phyloP scores from a whole-genome alignment of 2,329 filamentous ascomycete genomes.

The Fusarium floridanum region DNA sequence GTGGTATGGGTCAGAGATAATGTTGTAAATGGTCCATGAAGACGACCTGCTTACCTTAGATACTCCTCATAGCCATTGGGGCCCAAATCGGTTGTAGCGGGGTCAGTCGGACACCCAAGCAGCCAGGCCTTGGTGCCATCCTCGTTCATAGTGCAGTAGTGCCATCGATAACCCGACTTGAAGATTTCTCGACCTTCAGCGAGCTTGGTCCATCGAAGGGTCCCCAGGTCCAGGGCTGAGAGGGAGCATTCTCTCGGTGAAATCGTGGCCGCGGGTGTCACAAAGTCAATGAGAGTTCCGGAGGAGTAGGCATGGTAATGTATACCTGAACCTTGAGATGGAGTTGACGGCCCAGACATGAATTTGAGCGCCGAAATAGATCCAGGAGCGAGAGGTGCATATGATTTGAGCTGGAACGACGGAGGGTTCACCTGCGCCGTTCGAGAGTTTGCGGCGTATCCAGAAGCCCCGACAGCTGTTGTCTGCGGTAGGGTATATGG shows the following conservation, averaged over 20 bases:
- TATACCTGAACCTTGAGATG: conserved; percentile 88
- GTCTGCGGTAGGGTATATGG: conserved; percentile 64
- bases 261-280: conserved; percentile 90
- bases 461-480: conserved; percentile 68
- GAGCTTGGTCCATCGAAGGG: conserved; percentile 92
- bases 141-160: conserved; percentile 96
- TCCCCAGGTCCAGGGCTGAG: conserved; percentile 87
- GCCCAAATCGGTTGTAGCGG: conserved; percentile 72
- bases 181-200: conserved; percentile 96
- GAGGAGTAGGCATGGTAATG: conserved; percentile 98
- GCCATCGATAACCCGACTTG: conserved; percentile 92
- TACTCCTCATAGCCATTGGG: conserved; percentile 87
- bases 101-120: conserved; percentile 88
- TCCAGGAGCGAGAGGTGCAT: conserved; percentile 88
- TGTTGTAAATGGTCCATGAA: not conserved
- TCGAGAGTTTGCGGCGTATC: conserved; percentile 76
- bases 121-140: conserved; percentile 97
- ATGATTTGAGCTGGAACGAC: conserved; percentile 75
- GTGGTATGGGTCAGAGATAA: conserved; percentile 32
- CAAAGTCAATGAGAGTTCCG: conserved; percentile 91
- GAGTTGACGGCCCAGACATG: conserved; percentile 82
- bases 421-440: conserved; percentile 76
- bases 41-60: conserved; percentile 65
- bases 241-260: conserved; percentile 89
- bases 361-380: conserved; percentile 93